phyloP scores from a whole-genome alignment of 257 asterid genomes.

The Solanum chilense region DNA sequence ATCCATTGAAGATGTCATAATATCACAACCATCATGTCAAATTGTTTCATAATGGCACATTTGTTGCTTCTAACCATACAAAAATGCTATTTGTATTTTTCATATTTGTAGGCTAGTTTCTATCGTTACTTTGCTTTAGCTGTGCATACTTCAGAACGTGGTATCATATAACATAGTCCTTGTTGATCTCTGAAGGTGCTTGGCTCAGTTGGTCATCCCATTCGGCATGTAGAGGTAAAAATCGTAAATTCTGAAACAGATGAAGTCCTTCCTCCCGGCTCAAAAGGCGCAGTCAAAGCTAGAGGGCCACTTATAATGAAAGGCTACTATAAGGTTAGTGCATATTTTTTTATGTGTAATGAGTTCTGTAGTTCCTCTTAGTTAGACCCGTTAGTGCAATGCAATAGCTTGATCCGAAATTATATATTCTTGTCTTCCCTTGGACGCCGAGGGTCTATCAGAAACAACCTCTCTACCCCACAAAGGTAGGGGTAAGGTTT shows the following conservation, averaged over 20 bases:
- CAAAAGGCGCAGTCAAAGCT: conserved; percentile 72
- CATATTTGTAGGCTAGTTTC: not conserved
- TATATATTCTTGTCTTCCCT: not conserved
- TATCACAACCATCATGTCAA: not conserved
- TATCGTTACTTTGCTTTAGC: not conserved
- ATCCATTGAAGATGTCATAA: not conserved
- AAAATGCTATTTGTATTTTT: not conserved
- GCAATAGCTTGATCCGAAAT: not conserved
- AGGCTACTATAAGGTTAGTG: conserved; percentile 74
- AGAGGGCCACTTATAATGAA: conserved; percentile 91
- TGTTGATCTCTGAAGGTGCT: conserved; percentile 53
- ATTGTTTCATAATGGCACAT: not conserved
- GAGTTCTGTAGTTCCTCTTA: not conserved
- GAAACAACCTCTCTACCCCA: not conserved
- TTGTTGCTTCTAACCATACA: not conserved
- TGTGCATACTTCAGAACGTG: not conserved
- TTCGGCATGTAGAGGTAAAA: conserved; percentile 56
- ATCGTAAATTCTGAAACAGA: conserved; percentile 73
- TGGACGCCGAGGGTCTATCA: not conserved
- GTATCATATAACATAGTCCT: conserved; percentile 8
- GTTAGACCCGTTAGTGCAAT: not conserved
- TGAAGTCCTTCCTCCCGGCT: conserved; percentile 51
- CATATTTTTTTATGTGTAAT: not conserved
- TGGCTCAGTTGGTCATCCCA: conserved; percentile 82
- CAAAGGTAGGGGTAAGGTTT: not conserved